phyloP scores from a whole-genome alignment of 768 basidiomycete species.

The Hygrocybe punicea region DNA sequence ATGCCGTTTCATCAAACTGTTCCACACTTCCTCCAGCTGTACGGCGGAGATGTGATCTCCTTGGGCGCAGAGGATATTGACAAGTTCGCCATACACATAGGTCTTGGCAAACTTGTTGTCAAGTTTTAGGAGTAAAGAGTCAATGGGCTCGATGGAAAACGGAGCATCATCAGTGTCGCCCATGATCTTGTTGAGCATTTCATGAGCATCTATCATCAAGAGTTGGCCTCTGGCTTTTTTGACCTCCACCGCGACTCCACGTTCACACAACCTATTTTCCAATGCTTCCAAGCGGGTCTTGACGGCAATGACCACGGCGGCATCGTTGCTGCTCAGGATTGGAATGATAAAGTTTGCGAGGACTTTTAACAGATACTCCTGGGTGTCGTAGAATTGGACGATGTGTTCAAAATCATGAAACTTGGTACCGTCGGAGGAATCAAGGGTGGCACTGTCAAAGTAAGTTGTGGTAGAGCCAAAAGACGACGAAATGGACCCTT shows the following conservation, averaged over 20 bases:
- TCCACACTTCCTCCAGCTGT: constrained; percentile 5
- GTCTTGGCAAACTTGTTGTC: not conserved
- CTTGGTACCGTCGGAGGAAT: not conserved
- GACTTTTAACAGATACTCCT: constrained; percentile 3
- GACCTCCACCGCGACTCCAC: constrained; percentile 1
- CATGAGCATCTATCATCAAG: constrained; percentile 3
- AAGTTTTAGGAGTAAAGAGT: not conserved
- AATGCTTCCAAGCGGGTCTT: not conserved
- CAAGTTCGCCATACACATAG: constrained; percentile 7
- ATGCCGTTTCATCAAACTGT: constrained; percentile 2
- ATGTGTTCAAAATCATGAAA: constrained; percentile 2
- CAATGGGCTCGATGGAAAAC: not conserved
- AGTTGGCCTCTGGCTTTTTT: constrained; percentile 2
- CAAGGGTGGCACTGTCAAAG: not conserved
- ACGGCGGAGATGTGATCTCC: constrained; percentile 3
- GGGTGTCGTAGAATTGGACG: constrained; percentile 8
- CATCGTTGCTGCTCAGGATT: constrained; percentile 2
- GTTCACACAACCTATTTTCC: not conserved
- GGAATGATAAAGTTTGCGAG: constrained; percentile 7
- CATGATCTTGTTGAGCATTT: constrained; percentile 1
- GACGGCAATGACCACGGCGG: constrained; percentile 5
- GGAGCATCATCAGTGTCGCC: not conserved
- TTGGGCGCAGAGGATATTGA: constrained; percentile 2
- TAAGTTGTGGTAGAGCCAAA: not conserved
- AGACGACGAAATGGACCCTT: not conserved